phyloP scores from a whole-genome alignment of 371 early-diverging fungal genomes.

The Basidiobolus meristosporus region DNA sequence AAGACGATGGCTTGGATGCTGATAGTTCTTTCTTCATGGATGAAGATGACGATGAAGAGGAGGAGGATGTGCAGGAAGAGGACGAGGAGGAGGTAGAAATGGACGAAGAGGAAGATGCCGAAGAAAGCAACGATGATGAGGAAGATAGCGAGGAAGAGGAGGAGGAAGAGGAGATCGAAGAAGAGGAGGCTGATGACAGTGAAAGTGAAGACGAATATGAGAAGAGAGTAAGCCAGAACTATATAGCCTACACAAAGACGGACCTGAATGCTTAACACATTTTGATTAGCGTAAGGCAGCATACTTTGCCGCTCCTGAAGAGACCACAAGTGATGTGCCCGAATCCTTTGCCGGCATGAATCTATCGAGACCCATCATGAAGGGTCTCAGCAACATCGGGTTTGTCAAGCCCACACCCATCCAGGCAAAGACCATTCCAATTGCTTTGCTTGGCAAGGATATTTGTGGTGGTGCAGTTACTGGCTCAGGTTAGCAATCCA shows the following conservation, averaged over 20 bases:
- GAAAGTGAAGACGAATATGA: too few species aligned
- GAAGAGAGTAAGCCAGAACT: too few species aligned
- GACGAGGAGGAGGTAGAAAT: constrained; percentile 10
- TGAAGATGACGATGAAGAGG: constrained; percentile 15
- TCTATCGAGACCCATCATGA: constrained; percentile 87
- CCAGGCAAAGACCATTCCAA: constrained; percentile 90
- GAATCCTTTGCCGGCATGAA: constrained; percentile 76
- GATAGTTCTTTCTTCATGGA: constrained; percentile 8
- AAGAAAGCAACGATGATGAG: constrained; percentile 18
- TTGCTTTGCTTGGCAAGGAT: constrained; percentile 93
- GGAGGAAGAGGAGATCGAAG: too few species aligned
- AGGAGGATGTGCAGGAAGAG: constrained; percentile 17
- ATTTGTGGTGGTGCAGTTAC: constrained; percentile 99
- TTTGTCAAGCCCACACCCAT: constrained; percentile 93
- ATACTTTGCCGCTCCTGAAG: constrained; percentile 52
- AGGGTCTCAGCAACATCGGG: constrained; percentile 73
- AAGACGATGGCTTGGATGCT: constrained; percentile 16
- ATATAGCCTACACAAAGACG: too few species aligned
- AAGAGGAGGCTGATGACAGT: too few species aligned
- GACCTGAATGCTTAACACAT: too few species aligned
- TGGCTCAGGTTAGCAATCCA: constrained; percentile 64
- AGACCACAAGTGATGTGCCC: constrained; percentile 18
- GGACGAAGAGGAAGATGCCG: constrained; percentile 17
- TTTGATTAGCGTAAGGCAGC: constrained; percentile 39
- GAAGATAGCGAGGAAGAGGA: constrained; percentile 9